Conservation (phyloP, 257 asterid species). For the Solanum clarkiae region DNA sequence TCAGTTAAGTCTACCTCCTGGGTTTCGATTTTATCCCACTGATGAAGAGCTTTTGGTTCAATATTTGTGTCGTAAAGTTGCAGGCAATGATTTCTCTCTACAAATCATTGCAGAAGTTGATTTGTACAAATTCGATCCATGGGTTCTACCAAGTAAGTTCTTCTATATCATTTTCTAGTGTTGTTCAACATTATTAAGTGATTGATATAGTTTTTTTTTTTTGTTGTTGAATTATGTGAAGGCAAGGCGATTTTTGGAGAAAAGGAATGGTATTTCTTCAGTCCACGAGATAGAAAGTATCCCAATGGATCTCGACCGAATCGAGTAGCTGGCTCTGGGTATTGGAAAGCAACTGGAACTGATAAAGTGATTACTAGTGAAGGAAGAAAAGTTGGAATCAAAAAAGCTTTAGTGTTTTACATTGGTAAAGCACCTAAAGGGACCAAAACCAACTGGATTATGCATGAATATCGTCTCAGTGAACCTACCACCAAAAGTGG, state of each 20-base stretch:
- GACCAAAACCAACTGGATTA: conserved; percentile 82
- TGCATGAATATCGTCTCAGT: conserved; percentile 71
- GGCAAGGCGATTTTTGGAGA: conserved; percentile 79
- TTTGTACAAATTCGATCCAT: conserved; percentile 70
- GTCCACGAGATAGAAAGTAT: conserved; percentile 74
- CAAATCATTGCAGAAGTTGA: conserved; percentile 63
- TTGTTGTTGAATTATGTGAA: background rate
- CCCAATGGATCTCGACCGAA: conserved; percentile 91
- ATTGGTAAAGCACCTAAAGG: conserved; percentile 92
- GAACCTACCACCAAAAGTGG: conserved; percentile 35
- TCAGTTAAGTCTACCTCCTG: conserved; percentile 76
- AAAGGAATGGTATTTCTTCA: conserved; percentile 87
- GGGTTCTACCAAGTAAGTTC: conserved; percentile 70
- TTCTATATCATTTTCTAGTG: too few species aligned
- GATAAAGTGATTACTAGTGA: conserved; percentile 47
- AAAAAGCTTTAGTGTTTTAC: conserved; percentile 81
- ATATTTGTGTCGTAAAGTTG: conserved; percentile 56
- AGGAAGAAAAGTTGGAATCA: conserved; percentile 81
- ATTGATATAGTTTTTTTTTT: background rate
- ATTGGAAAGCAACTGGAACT: conserved; percentile 94
- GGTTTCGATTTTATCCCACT: conserved; percentile 83
- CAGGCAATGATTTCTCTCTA: conserved; percentile 51
- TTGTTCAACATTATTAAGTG: background rate
- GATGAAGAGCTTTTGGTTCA: conserved; percentile 87
- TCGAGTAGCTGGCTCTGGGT: conserved; percentile 78